Percentiles rank a stretch among this genome's conserved stretches.
phyloP scores from a whole-genome alignment of 345 rosid genomes.

The Brassica carinata region DNA sequence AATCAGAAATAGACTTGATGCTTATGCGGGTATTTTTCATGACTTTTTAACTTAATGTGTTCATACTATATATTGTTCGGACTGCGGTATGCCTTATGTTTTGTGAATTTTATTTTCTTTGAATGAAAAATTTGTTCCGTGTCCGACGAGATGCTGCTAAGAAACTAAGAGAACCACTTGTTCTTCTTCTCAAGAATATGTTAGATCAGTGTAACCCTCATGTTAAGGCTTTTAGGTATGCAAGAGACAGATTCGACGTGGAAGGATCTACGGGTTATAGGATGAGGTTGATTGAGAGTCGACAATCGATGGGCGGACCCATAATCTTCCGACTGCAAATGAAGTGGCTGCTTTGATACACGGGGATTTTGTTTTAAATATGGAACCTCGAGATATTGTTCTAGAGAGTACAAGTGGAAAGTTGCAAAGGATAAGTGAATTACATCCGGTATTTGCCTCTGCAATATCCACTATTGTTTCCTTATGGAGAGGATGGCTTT shows the following conservation, averaged over 20 bases:
- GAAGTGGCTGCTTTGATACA: background rate
- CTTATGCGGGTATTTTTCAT: background rate
- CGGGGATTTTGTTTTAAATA: too few relatives aligned
- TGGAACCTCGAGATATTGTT: too few relatives aligned
- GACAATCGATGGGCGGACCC: background rate
- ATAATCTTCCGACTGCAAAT: background rate
- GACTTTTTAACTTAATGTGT: background rate
- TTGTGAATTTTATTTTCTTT: too few relatives aligned
- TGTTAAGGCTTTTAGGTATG: background rate
- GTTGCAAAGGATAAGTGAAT: too few relatives aligned
- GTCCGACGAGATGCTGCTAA: too few relatives aligned
- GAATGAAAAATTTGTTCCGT: too few relatives aligned
- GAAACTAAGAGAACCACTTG: background rate
- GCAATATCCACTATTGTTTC: too few relatives aligned
- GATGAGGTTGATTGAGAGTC: background rate
- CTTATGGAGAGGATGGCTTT: too few relatives aligned
- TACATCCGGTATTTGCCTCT: too few relatives aligned
- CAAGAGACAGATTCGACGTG: background rate
- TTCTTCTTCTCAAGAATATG: background rate
- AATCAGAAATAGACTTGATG: background rate
- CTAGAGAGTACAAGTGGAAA: too few relatives aligned
- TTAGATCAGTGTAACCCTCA: background rate
- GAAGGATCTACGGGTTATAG: background rate
- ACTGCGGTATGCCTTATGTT: too few relatives aligned
- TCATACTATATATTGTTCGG: background rate